Percentiles rank a stretch among this genome's conserved stretches.
Evolutionary conservation across 2,329 filamentous ascomycete species (phyloP).

Genomic region (Decorospora gaudefroyi): DNA sequence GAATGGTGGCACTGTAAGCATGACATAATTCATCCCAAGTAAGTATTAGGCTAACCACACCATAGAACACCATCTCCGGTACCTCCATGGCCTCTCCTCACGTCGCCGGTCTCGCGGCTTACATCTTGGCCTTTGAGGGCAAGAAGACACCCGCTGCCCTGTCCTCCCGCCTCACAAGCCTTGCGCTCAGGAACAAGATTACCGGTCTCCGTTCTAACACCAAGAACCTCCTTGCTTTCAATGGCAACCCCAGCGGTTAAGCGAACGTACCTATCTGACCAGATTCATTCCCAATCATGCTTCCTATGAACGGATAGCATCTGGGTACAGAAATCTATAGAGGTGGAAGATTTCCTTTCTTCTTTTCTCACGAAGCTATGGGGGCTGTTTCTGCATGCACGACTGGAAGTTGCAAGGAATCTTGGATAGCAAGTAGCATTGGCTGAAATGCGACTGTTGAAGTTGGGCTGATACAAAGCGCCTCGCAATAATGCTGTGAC

Average conservation of each 20-base stretch:
- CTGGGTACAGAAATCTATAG: neutral
- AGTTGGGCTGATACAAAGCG: neutral
- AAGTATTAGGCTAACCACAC: slow-evolving; percentile 4
- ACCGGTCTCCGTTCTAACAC: slow-evolving; percentile 54
- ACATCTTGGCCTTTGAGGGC: slow-evolving; percentile 62
- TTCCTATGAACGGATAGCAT: neutral
- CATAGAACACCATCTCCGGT: slow-evolving; percentile 59
- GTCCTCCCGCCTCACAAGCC: slow-evolving; percentile 52
- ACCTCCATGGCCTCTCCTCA: slow-evolving; percentile 72
- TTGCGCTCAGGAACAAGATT: slow-evolving; percentile 51
- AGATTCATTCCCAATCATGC: neutral
- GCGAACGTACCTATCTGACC: neutral
- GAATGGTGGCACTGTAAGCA: slow-evolving; percentile 45
- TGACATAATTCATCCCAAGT: neutral
- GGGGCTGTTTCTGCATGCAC: slow-evolving; percentile 4
- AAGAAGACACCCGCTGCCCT: slow-evolving; percentile 55
- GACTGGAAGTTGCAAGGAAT: neutral
- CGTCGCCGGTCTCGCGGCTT: slow-evolving; percentile 70
- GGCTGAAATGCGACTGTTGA: slow-evolving; percentile 5
- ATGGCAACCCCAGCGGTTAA: slow-evolving; percentile 50
- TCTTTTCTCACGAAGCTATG: slow-evolving; percentile 12
- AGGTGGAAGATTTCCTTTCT: slow-evolving; percentile 5
- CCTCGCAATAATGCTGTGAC: neutral
- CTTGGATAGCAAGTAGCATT: slow-evolving; percentile 2
- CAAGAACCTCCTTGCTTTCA: slow-evolving; percentile 61